Base-by-base conservation (phyloP, 2,329 filamentous ascomycete species). In the Colletotrichum aenigma region DNA sequence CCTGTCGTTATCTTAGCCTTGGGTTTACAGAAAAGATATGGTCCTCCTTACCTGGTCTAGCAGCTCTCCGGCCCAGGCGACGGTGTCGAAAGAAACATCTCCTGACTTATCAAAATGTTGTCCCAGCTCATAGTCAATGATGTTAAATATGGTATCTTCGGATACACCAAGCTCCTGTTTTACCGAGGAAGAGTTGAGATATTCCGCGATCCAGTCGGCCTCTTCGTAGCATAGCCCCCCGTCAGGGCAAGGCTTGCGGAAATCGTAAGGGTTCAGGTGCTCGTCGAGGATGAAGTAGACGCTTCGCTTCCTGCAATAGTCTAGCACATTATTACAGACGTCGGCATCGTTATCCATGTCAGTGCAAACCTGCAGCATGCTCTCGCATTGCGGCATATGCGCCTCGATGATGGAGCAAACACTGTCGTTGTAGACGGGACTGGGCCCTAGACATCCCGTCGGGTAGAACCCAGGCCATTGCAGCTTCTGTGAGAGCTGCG, bases 391-490 rank as follows among this genome's bases (percentile, higher is more conserved):
- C 6, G 69, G 32, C 30, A 71, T 38, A 24, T n/a, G 10, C 12
- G 38, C 36, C 30, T 71, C 69, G 28, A 71, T 52, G 32, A 38
- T 32, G 30, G 69, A 21, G 21, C 69, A 71, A 15, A 34, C 18
- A 48, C 43, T 66, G 12, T 16, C 24, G 48, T 66, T 71, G 69
- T 36, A 66, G 38, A 66, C 8, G 4, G 69, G 48, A 7, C 12
- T 18, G 16, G 65, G 43, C 4, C 69, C 60, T 12, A 30, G 10
- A 30, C 69, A 71, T 28, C 61, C 69, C 6, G 69, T 60, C 12
- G 69, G 60, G 30, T 56, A 66, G 43, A 71, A 66, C 21, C 69
- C 69, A 6, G 69, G 69, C 61, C 69, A 71, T 38, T 71, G 60
- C 15, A 71, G 43, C 18, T 48, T 21, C 43, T 71, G 38, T 7